Conservation (phyloP, 2,329 filamentous ascomycete species). For the Chrysosporium queenslandicum region DNA sequence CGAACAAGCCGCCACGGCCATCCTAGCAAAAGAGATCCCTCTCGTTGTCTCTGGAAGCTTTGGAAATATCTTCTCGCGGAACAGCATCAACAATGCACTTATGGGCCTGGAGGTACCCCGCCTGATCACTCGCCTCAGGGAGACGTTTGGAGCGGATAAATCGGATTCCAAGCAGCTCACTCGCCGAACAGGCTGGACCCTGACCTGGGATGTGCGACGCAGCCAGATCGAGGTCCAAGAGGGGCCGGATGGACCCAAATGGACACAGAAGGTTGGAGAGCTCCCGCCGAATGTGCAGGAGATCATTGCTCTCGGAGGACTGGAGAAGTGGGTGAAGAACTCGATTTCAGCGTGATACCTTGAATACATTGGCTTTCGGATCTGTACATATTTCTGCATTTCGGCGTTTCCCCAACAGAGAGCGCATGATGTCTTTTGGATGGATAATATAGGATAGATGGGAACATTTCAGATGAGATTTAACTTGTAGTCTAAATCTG, state of each 20-base stretch:
- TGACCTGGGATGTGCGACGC: slow-evolving; percentile 68
- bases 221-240: slow-evolving; percentile 63
- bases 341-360: slow-evolving; percentile 41
- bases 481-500: too few relatives aligned
- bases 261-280: slow-evolving; percentile 74
- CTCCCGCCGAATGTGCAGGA: slow-evolving; percentile 77
- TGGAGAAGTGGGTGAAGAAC: slow-evolving; percentile 74
- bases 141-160: slow-evolving; percentile 28
- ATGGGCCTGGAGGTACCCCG: slow-evolving; percentile 32
- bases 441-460: too few relatives aligned
- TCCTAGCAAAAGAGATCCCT: slow-evolving; percentile 69
- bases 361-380: not conserved
- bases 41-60: slow-evolving; percentile 74
- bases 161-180: slow-evolving; percentile 49
- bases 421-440: not conserved
- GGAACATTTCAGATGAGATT: too few relatives aligned
- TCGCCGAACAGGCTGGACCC: slow-evolving; percentile 68
- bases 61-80: slow-evolving; percentile 69
- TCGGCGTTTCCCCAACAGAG: not conserved
- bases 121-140: slow-evolving; percentile 27
- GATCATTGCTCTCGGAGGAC: slow-evolving; percentile 65
- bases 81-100: slow-evolving; percentile 37
- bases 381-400: too few relatives aligned
- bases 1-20: slow-evolving; percentile 81
- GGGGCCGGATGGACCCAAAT: slow-evolving; percentile 54